Evolutionary conservation across 805 yeast genomes (phyloP), one percentile per base, ranked within the genome.

Genomic region (Saturnispora serradocipensis): DNA sequence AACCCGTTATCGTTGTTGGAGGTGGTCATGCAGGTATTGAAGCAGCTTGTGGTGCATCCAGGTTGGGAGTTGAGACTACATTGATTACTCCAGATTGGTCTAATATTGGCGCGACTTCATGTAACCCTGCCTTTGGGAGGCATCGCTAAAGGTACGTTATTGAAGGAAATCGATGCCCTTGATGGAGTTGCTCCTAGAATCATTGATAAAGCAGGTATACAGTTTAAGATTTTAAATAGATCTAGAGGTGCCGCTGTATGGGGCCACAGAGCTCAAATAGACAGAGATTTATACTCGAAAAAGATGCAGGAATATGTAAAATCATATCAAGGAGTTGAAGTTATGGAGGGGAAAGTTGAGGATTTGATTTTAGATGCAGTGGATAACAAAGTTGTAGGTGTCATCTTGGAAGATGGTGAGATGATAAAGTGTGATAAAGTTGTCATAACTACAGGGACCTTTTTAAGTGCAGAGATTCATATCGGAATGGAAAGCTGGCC

Each of bases 21-120:
- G 99, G 95, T 11, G 99, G 99, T 0, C 99, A 93, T 71, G 99
- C 99, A 35, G 99, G 99, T 11, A 84, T 96, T 59, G 99, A 93
- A 67, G 99, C 99, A 0, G 93, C 96, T 2, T 75, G 97, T 0
- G 98, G 91, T 0, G 74, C 96, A 1, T 96, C 98, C 0, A 73
- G 99, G 55, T 63, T 86, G 1, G 97, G 97, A 0, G 76, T 84
- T 1, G 54, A 62, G 3, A 84, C 96, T 0, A 71, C 82, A 2
- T 71, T 93, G 27, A 73, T 93, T 2, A 90, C 99, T 0, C 98
- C 96, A 1, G 76, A 73, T 45, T 61, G 80, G 34, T 64, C 72
- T 28, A 86, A 88, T 61, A 82, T 93, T 13, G 99, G 99, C 0
- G 86, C 95, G 0, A 93, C 97, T 20, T 88, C 97, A 1, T 93